phyloP scores from a whole-genome alignment of 805 yeast species.

The Candida awuae region DNA sequence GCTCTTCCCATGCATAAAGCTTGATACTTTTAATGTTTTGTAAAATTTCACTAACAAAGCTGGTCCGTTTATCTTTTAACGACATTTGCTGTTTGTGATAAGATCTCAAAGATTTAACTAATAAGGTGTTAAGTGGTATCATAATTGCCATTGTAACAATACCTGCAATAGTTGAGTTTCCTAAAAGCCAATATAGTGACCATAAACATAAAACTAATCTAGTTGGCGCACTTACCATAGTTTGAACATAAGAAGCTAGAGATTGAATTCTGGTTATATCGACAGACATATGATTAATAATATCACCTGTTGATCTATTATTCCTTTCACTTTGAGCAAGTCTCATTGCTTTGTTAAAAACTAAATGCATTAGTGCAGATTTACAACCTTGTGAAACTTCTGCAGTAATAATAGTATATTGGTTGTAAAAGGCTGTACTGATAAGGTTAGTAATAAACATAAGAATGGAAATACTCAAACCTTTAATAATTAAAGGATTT shows the following conservation, averaged over 20 bases:
- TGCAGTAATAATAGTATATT: constrained; percentile 50
- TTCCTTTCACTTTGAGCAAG: constrained; percentile 61
- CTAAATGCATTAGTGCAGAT: constrained; percentile 56
- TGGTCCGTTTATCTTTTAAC: constrained; percentile 52
- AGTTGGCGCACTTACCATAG: constrained; percentile 51
- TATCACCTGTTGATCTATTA: constrained; percentile 64
- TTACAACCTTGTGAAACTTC: constrained; percentile 60
- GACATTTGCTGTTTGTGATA: constrained; percentile 52
- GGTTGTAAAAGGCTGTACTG: constrained; percentile 59
- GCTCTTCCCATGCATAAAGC: constrained; percentile 62
- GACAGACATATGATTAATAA: constrained; percentile 69
- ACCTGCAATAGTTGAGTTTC: constrained; percentile 54
- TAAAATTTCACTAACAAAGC: constrained; percentile 50
- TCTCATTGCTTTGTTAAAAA: constrained; percentile 62
- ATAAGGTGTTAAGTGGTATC: constrained; percentile 47
- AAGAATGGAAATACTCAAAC: constrained; percentile 51
- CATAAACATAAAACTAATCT: constrained; percentile 44
- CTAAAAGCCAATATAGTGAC: constrained; percentile 49
- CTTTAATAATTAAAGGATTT: constrained; percentile 44
- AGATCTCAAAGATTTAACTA: constrained; percentile 38
- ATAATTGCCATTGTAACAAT: constrained; percentile 42
- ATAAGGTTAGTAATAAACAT: constrained; percentile 57
- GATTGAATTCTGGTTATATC: constrained; percentile 63
- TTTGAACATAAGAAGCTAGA: constrained; percentile 45
- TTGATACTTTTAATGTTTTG: constrained; percentile 57